Conservation (phyloP, 73 alveolate species). For the Symbiodinium pilosum region DNA sequence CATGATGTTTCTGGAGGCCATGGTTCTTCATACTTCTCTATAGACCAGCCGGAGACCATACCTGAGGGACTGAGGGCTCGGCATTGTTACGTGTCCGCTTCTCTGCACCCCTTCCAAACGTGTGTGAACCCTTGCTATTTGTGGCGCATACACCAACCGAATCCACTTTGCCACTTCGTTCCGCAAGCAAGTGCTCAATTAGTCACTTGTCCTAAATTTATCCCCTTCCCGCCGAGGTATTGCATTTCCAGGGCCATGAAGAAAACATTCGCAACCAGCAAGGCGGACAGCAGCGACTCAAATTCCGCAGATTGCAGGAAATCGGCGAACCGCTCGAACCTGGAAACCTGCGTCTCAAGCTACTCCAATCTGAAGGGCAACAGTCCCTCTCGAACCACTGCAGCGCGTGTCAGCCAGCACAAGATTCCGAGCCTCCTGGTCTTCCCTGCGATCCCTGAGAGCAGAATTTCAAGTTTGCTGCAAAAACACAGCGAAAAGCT, state of each 20-base stretch:
- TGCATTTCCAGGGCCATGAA: slow-evolving; percentile 22
- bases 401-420: neutral
- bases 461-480: no score
- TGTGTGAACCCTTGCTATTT: no score
- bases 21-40: neutral
- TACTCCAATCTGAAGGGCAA: no score
- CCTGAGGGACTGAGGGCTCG: neutral
- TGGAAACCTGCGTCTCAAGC: neutral
- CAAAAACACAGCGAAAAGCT: no score
- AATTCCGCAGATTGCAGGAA: neutral
- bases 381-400: neutral
- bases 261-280: neutral
- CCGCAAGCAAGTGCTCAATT: no score
- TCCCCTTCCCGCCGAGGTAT: neutral
- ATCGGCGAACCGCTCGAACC: neutral
- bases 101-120: neutral
- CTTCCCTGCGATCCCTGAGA: neutral
- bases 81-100: neutral
- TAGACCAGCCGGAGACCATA: neutral
- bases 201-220: no score
- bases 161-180: no score
- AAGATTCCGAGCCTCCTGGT: neutral
- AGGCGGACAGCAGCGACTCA: neutral
- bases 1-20: neutral
- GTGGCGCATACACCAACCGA: no score